Conservation (phyloP, 75 land plant species). For the Ceratopteris richardii region DNA sequence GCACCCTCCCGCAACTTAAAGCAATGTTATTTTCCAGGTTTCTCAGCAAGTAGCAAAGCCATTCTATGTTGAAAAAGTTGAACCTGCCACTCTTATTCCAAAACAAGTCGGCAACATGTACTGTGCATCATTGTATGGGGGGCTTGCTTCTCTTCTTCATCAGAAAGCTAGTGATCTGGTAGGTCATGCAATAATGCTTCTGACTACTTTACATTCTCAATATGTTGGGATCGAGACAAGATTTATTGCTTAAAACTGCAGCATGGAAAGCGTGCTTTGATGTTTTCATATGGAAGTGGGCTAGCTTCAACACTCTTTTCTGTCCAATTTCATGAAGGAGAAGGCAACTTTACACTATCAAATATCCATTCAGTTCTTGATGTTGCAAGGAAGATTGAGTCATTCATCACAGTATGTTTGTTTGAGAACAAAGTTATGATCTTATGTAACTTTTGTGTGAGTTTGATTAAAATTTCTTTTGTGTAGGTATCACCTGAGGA, state of each 20-base stretch:
- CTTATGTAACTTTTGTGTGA: no score
- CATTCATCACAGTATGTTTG: constrained; percentile 9
- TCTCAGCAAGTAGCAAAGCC: constrained; percentile 82
- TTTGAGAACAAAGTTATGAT: background rate
- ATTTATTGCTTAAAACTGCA: no score
- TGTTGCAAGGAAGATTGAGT: constrained; percentile 50
- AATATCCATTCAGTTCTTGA: constrained; percentile 60
- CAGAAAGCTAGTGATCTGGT: background rate
- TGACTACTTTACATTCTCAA: no score
- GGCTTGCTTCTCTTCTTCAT: constrained; percentile 76
- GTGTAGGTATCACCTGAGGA: constrained; percentile 49
- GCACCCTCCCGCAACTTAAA: no score
- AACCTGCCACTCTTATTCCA: constrained; percentile 73
- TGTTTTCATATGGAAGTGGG: constrained; percentile 99
- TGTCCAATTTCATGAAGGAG: constrained; percentile 42
- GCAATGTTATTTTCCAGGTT: constrained; percentile 41
- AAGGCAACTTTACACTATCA: constrained; percentile 55
- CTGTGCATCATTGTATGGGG: constrained; percentile 64
- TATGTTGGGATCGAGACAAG: no score
- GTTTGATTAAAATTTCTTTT: no score
- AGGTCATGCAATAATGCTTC: no score
- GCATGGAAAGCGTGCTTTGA: constrained; percentile 64
- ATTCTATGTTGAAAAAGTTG: constrained; percentile 77
- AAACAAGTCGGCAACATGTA: constrained; percentile 99
- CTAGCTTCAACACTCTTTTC: constrained; percentile 87